These are phyloP conservation scores for Magnusiomyces ingens DNA, from an alignment of 1,139 yeast species.

Conservation along the genomic window DNA sequence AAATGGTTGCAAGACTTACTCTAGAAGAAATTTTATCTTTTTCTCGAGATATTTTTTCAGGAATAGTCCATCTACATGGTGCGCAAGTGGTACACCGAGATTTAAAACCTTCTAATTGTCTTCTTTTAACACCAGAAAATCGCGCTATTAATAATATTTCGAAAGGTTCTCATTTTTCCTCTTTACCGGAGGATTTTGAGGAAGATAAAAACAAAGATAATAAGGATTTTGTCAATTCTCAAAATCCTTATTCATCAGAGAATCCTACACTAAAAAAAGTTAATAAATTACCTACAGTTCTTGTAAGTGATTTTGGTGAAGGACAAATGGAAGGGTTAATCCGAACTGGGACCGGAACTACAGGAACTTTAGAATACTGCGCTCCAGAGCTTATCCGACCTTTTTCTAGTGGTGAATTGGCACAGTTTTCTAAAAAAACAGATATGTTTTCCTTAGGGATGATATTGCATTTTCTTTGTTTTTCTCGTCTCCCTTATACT, in stretches of 20 bases:
- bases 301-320: slow-evolving; percentile 88
- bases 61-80: slow-evolving; percentile 63
- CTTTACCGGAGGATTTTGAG: neutral
- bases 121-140: slow-evolving; percentile 39
- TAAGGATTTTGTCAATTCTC: too few species aligned
- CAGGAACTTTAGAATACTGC: slow-evolving; percentile 81
- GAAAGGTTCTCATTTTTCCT: too few species aligned
- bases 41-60: slow-evolving; percentile 59
- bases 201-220: neutral
- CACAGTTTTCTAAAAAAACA: slow-evolving; percentile 59
- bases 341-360: slow-evolving; percentile 60
- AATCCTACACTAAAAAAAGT: too few species aligned
- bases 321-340: slow-evolving; percentile 62
- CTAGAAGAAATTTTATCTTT: slow-evolving; percentile 54
- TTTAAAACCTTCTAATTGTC: slow-evolving; percentile 80
- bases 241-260: too few species aligned
- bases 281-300: slow-evolving; percentile 48
- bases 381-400: slow-evolving; percentile 68
- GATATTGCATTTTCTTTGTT: slow-evolving; percentile 66
- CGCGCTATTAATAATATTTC: slow-evolving; percentile 1
- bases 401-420: slow-evolving; percentile 28
- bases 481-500: slow-evolving; percentile 59
- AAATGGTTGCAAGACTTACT: slow-evolving; percentile 25
- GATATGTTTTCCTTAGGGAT: slow-evolving; percentile 81
- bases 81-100: slow-evolving; percentile 80